phyloP scores from a whole-genome alignment of 2,329 filamentous ascomycete species.

The Fusarium sp. region DNA sequence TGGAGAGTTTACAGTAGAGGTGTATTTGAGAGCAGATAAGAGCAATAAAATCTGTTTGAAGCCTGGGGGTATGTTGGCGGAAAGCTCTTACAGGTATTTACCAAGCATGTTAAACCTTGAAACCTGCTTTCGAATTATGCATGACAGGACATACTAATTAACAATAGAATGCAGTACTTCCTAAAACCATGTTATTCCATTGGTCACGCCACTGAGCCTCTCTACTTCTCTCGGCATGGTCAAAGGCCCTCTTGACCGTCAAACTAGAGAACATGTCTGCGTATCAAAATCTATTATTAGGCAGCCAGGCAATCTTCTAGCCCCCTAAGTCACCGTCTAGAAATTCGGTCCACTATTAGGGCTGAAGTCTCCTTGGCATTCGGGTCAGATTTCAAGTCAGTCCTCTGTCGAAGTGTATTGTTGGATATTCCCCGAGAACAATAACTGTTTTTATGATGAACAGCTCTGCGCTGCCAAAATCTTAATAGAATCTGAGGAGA shows the following conservation, averaged over 20 bases:
- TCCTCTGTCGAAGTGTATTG: rapidly evolving
- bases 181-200: neutral
- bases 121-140: rapidly evolving
- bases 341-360: neutral
- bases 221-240: neutral
- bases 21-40: neutral
- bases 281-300: neutral
- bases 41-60: too few relatives aligned
- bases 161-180: rapidly evolving
- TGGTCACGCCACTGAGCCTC: neutral
- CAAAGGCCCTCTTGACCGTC: neutral
- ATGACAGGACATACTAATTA: too few relatives aligned
- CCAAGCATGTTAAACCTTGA: too few relatives aligned
- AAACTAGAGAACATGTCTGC: neutral
- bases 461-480: too few relatives aligned
- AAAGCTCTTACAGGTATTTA: too few relatives aligned
- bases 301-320: neutral
- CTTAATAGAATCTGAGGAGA: rapidly evolving
- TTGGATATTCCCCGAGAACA: neutral
- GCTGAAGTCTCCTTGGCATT: neutral
- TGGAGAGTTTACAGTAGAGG: too few relatives aligned
- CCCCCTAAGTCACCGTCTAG: neutral
- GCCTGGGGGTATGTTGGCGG: too few relatives aligned
- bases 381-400: too few relatives aligned
- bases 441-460: rapidly evolving